Evolutionary conservation across 768 basidiomycete species (phyloP), one percentile per base, ranked within the genome.

Genomic region (Holtermannia corniformis): DNA sequence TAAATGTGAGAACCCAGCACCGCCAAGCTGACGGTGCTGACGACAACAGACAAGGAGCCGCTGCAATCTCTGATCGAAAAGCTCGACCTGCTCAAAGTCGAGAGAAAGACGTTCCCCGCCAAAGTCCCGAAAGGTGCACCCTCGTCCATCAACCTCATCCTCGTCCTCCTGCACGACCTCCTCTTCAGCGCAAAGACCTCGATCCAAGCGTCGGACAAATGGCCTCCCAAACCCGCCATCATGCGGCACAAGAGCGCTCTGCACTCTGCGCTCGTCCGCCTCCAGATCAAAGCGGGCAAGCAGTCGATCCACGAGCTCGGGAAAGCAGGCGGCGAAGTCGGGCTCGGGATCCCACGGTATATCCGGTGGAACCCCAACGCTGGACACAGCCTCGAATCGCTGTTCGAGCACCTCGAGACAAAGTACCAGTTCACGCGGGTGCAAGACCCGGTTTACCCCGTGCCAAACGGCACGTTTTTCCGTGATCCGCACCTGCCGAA

Each of bases 91-190:
- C 75, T 88, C 62, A 79, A 79, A 50, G 76, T 84, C 61, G 92
- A 93, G 73, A 80, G 79, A 65, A 86, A 79, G 68, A 76, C 84
- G 62, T 77, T 93, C 50, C 83, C 81, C 1, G 52, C 54, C 26
- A 67, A 65, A 45, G 51, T 57, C 11, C 65, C 65, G 14, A 40
- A 49, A 3, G 50, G 56, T 5, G 42, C 60, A 25, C 68, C 70
- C 13, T 54, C 68, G 2, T 86, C 87, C 0, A 65, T 75, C 40
- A 86, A 83, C 63, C 78, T 96, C 44, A 82, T 85, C 1, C 78
- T 91, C 5, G 83, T 93, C 41, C 82, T 97, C 27, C 82, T 92
- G 0, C 93, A 99, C 61, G 95, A 99, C 72, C 73, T 92, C 5
- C 76, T 99, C 23, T 77, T 95, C 37, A 78, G 86, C 14, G 76